These are phyloP conservation scores for Geotrichum macrosporum DNA, from an alignment of 1,139 yeast species.

Conservation along the genomic window DNA sequence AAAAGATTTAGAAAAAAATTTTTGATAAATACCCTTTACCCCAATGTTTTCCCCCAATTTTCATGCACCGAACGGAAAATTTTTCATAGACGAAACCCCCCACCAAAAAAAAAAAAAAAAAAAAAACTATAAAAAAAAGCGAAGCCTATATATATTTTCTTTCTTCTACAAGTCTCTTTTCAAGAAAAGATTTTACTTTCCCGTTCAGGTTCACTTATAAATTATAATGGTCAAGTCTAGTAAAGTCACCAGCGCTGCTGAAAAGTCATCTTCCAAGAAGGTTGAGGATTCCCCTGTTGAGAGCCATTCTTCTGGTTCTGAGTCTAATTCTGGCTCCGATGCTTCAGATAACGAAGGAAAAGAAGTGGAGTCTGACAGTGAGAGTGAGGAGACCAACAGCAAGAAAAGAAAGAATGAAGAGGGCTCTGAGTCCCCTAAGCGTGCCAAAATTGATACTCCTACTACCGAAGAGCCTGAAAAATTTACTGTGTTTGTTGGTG, in stretches of 20 bases:
- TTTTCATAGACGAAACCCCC: too few relatives aligned
- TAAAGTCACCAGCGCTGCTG: constrained; percentile 5
- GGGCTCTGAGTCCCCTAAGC: constrained; percentile 36
- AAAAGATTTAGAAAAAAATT: too few relatives aligned
- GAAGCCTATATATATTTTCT: too few relatives aligned
- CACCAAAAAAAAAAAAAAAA: too few relatives aligned
- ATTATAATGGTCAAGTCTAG: constrained; percentile 12
- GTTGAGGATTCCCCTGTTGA: constrained; percentile 31
- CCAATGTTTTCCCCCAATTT: too few relatives aligned
- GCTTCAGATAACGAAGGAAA: constrained; percentile 25
- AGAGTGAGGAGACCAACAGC: constrained; percentile 28
- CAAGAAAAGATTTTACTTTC: too few relatives aligned
- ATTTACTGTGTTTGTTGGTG: constrained; percentile 90
- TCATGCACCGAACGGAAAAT: too few relatives aligned
- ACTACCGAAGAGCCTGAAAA: constrained; percentile 53
- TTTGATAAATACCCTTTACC: too few relatives aligned
- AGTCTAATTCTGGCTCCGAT: constrained; percentile 35
- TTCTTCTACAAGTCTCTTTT: too few relatives aligned
- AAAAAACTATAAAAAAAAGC: too few relatives aligned
- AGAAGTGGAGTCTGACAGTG: constrained; percentile 30
- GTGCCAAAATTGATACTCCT: constrained; percentile 43
- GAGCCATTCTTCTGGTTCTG: constrained; percentile 23
- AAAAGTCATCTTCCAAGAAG: constrained; percentile 24
- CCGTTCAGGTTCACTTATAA: neutral
- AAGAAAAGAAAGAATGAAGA: constrained; percentile 41